Percentiles rank a stretch among this genome's conserved stretches.
These are phyloP conservation scores for Acanthamoeba rhysodes DNA, from an alignment of 208 protist species.

Conservation along the genomic window DNA sequence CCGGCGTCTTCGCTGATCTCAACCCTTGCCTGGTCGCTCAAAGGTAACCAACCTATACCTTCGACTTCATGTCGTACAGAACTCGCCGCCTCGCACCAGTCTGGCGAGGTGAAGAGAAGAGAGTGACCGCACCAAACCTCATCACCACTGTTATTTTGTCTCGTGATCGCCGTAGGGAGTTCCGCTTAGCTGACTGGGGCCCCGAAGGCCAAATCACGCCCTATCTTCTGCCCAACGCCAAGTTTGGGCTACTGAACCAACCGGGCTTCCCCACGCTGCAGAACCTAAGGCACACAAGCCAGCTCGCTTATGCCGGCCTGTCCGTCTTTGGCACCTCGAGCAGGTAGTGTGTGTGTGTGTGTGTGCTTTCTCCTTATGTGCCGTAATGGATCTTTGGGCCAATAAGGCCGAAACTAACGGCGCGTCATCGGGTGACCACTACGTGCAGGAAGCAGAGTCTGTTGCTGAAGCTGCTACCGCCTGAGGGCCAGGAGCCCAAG, in stretches of 20 bases:
- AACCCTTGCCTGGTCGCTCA: background rate
- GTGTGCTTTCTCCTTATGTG: background rate
- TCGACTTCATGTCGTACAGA: background rate
- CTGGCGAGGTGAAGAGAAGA: background rate
- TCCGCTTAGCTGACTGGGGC: conserved; percentile 3
- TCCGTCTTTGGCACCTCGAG: conserved; percentile 67
- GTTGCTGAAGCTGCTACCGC: background rate
- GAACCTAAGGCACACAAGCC: conserved; percentile 6
- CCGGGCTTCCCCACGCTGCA: conserved; percentile 71
- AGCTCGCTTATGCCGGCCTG: conserved; percentile 54
- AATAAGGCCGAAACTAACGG: no score
- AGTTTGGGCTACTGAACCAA: conserved; percentile 4
- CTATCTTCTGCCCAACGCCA: background rate
- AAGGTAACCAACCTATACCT: background rate
- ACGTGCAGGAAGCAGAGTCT: conserved; percentile 62
- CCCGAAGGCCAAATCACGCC: background rate
- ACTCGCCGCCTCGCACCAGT: background rate
- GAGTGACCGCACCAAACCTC: no score
- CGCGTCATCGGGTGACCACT: background rate
- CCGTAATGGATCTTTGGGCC: no score
- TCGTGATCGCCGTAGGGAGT: background rate
- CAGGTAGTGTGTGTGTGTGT: background rate
- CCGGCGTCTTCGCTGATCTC: conserved; percentile 30
- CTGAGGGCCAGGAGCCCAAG: conserved; percentile 17
- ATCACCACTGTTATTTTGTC: background rate